These are phyloP conservation scores for Zygosaccharomyces bailii DNA, from an alignment of 805 yeast species.

Conservation along the genomic window DNA sequence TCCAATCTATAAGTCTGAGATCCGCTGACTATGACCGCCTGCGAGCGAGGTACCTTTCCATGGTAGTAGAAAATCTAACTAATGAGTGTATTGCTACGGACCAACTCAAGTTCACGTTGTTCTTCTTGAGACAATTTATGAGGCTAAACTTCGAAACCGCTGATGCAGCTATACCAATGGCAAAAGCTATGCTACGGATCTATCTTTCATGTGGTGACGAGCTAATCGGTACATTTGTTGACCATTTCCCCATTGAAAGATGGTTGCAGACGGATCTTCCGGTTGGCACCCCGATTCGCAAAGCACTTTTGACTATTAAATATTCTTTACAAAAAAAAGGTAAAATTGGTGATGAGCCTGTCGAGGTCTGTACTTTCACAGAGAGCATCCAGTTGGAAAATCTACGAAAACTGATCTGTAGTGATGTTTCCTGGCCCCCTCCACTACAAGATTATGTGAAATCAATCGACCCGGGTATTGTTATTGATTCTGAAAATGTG, in stretches of 20 bases:
- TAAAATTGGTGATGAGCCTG: not conserved
- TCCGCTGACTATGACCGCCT: conserved; percentile 12
- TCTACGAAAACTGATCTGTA: conserved; percentile 18
- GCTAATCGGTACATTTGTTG: conserved; percentile 14
- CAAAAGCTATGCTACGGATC: conserved; percentile 25
- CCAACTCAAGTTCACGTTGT: conserved; percentile 22
- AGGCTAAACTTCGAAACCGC: conserved; percentile 8
- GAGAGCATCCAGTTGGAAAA: conserved; percentile 25
- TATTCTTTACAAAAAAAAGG: not conserved
- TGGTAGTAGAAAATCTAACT: conserved; percentile 18
- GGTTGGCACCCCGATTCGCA: not conserved
- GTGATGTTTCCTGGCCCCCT: not conserved
- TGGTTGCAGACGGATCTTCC: conserved; percentile 12
- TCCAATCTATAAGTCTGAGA: conserved; percentile 17
- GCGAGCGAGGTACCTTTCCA: conserved; percentile 18
- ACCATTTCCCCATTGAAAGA: conserved; percentile 21
- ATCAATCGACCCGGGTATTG: conserved; percentile 15
- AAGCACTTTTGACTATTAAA: not conserved
- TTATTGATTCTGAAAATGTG: conserved; percentile 7
- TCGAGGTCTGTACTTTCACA: conserved; percentile 15
- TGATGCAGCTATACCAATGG: conserved; percentile 12
- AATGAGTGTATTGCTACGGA: conserved; percentile 13
- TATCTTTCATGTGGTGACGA: conserved; percentile 20
- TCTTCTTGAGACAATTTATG: conserved; percentile 17
- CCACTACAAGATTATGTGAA: conserved; percentile 13